Conservation (phyloP, 2,329 filamentous ascomycete genomes). For the Penicillium sp. region DNA sequence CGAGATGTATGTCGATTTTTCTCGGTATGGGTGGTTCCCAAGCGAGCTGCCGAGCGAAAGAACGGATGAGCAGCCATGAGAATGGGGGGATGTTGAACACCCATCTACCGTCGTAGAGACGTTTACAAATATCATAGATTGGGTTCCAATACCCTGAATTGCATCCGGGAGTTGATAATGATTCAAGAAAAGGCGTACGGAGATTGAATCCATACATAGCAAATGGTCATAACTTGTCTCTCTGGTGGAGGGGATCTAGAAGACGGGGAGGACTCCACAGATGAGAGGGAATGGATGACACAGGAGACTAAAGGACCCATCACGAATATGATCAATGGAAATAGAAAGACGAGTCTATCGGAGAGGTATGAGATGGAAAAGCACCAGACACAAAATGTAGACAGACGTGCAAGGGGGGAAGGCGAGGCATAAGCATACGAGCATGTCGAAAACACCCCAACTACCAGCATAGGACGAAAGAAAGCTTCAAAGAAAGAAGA, state of each 20-base stretch:
- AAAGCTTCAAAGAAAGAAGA: conserved; percentile 5
- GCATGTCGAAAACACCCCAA: conserved; percentile 3
- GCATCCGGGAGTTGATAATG: background rate
- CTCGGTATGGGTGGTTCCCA: conserved; percentile 44
- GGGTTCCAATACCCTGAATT: background rate
- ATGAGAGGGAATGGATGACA: background rate
- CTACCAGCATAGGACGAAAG: conserved; percentile 4
- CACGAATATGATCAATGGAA: background rate
- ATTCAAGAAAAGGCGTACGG: background rate
- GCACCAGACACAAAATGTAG: background rate
- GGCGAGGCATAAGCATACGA: conserved; percentile 3
- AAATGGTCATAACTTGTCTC: background rate
- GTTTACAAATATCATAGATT: too few relatives aligned
- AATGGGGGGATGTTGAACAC: conserved; percentile 11
- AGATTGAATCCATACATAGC: background rate
- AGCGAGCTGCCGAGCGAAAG: conserved; percentile 43
- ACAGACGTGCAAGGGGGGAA: background rate
- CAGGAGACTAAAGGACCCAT: background rate
- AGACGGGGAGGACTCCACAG: background rate
- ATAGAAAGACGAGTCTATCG: background rate
- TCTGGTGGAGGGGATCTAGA: background rate
- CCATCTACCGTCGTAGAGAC: background rate
- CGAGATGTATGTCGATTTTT: conserved; percentile 38
- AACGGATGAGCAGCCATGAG: conserved; percentile 5
- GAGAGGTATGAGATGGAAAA: background rate